Conservation (phyloP, 116 monocot species). For the Posidonia oceanica region DNA sequence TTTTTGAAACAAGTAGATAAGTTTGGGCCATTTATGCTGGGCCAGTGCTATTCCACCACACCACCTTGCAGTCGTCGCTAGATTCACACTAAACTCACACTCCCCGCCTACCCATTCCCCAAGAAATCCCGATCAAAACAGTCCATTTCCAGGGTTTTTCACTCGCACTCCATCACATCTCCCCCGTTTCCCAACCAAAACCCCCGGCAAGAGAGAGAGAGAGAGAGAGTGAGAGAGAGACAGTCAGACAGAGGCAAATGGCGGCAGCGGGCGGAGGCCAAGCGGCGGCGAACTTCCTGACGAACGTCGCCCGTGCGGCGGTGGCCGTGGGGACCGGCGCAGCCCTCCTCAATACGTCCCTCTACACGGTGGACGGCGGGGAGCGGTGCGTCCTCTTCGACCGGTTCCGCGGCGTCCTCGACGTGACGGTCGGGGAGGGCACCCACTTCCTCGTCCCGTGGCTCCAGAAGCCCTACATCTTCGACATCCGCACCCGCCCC, state of each 20-base stretch:
- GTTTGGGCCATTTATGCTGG: too few species aligned
- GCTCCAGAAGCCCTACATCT: constrained; percentile 87
- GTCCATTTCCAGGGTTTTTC: too few species aligned
- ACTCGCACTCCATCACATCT: too few species aligned
- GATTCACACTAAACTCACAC: too few species aligned
- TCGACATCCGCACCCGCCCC: constrained; percentile 86
- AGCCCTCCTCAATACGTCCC: constrained; percentile 39
- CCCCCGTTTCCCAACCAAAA: too few species aligned
- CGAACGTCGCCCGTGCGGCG: constrained; percentile 49
- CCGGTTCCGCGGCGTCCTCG: constrained; percentile 70
- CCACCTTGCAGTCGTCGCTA: too few species aligned
- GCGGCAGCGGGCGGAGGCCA: constrained; percentile 39
- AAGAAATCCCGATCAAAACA: background rate
- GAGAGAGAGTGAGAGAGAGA: too few species aligned
- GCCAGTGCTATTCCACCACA: too few species aligned
- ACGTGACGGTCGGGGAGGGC: constrained; percentile 66
- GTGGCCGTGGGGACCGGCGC: constrained; percentile 43
- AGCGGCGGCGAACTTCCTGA: constrained; percentile 56
- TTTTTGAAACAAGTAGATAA: too few species aligned
- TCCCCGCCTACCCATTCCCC: too few species aligned
- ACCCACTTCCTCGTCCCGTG: constrained; percentile 74
- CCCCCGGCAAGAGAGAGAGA: too few species aligned
- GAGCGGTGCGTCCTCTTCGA: constrained; percentile 85
- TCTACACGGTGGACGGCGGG: constrained; percentile 93
- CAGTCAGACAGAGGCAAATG: too few species aligned